Evolutionary conservation across 108 stramenopile genomes (phyloP).

Genomic region (Epipyxis sp.): DNA sequence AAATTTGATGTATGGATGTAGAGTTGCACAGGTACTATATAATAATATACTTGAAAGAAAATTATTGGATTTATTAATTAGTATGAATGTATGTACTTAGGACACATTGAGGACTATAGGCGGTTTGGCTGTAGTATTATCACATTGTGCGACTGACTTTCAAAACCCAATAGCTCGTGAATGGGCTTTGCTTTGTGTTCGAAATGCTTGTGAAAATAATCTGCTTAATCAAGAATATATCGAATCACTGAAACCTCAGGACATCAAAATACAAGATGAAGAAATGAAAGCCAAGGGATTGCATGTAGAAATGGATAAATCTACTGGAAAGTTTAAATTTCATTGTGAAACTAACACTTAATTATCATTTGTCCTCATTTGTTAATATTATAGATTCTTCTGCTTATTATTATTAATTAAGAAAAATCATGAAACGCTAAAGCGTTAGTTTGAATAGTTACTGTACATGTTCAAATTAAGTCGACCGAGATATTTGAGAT

Average conservation of each 20-base stretch:
- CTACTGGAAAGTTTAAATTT: not conserved
- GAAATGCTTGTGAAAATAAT: conserved; percentile 1
- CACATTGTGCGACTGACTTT: conserved; percentile 22
- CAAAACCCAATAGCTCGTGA: conserved; percentile 9
- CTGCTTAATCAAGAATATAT: not conserved
- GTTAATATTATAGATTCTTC: too few relatives aligned
- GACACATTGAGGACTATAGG: too few relatives aligned
- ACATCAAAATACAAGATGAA: not conserved
- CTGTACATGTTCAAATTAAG: too few relatives aligned
- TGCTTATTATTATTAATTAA: too few relatives aligned
- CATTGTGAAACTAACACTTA: not conserved
- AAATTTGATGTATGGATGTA: not conserved
- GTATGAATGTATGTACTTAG: too few relatives aligned
- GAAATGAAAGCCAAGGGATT: not conserved
- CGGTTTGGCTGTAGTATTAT: not conserved
- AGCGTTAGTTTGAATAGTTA: too few relatives aligned
- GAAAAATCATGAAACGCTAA: too few relatives aligned
- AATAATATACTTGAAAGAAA: not conserved
- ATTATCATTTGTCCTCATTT: too few relatives aligned
- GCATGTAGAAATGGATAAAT: not conserved
- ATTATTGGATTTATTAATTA: too few relatives aligned
- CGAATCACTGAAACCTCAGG: not conserved
- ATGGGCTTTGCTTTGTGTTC: conserved; percentile 17
- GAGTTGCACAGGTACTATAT: not conserved
- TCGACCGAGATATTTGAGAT: too few relatives aligned